Evolutionary conservation across 805 yeast species (phyloP), one percentile per base, ranked within the genome.

Genomic region (Myxozyma nipponensis): DNA sequence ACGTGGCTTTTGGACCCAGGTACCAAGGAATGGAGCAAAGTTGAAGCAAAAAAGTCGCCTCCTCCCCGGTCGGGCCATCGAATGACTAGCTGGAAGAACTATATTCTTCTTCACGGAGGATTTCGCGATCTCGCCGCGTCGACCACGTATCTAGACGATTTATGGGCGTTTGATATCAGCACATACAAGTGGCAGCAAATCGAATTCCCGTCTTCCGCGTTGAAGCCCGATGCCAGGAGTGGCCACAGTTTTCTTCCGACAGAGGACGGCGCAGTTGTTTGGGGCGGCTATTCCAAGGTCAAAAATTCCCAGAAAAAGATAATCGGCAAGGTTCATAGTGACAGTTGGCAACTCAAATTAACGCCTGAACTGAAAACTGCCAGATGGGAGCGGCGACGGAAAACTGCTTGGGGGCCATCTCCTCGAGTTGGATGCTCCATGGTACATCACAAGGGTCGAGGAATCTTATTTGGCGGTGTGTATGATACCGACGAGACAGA

Each of bases 361-460:
- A 87, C 86, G 65, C 69, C 84, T 18, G 96, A 91, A 64, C 75
- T 89, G 17, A 77, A 79, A 52, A 84, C 77, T 2, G 75, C 86
- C 3, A 72, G 95, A 56, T 90, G 95, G 85, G 98, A 93, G 69
- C 76, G 96, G 64, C 78, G 95, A 58, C 79, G 86, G 54, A 88
- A 86, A 60, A 91, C 87, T 64, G 95, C 95, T 2, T 86, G 83
- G 65, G 89, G 83, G 54, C 97, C 97, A 3, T 79, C 91, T 1
- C 86, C 97, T 13, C 77, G 98, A 61, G 96, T 87, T n/a, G 98
- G 98, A 0, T 85, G 95, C 63, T 83, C 95, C 3, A 79, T 91
- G 83, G 89, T 82, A 7, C 76, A 76, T 58, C 98, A 91, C 68
- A 85, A 86, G 61, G 95, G 95, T 51, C 81, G 97, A 71, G 97